Evolutionary conservation across 768 basidiomycete genomes (phyloP).

Genomic region (Pulveroboletus sp.): DNA sequence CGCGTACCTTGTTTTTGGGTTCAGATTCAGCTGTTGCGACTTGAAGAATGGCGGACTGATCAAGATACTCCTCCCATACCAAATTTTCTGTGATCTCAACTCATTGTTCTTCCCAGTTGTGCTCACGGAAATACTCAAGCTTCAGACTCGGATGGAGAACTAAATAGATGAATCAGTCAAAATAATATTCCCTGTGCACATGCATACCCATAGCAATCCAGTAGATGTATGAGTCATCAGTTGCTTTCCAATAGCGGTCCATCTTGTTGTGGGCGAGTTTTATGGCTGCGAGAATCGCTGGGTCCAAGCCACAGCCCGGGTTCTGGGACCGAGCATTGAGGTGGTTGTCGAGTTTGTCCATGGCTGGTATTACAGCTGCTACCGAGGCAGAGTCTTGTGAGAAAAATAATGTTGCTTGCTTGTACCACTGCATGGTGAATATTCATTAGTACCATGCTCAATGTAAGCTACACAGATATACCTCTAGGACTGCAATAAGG

Average conservation of each 20-base stretch:
- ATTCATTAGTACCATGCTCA: not conserved
- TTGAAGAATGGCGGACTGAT: too few relatives aligned
- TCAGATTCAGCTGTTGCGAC: too few relatives aligned
- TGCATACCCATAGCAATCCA: not conserved
- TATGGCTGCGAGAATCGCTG: not conserved
- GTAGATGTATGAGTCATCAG: not conserved
- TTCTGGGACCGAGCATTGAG: not conserved
- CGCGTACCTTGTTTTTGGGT: not conserved
- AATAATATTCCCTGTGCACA: too few relatives aligned
- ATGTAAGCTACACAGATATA: not conserved
- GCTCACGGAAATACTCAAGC: too few relatives aligned
- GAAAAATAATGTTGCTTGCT: not conserved
- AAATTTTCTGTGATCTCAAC: not conserved
- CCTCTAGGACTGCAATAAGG: not conserved
- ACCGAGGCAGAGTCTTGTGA: not conserved
- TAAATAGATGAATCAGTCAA: too few relatives aligned
- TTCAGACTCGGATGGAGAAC: too few relatives aligned
- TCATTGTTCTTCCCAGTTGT: not conserved
- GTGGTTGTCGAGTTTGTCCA: slow-evolving; percentile 1
- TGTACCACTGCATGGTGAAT: not conserved
- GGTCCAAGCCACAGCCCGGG: not conserved
- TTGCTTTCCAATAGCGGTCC: slow-evolving; percentile 1
- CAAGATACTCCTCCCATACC: not conserved
- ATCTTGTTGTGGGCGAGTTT: not conserved
- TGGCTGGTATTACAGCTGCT: not conserved